Evolutionary conservation across 2,329 filamentous ascomycete genomes (phyloP), one percentile per base, ranked within the genome.

Genomic region (Sphaerulina vaccinii): DNA sequence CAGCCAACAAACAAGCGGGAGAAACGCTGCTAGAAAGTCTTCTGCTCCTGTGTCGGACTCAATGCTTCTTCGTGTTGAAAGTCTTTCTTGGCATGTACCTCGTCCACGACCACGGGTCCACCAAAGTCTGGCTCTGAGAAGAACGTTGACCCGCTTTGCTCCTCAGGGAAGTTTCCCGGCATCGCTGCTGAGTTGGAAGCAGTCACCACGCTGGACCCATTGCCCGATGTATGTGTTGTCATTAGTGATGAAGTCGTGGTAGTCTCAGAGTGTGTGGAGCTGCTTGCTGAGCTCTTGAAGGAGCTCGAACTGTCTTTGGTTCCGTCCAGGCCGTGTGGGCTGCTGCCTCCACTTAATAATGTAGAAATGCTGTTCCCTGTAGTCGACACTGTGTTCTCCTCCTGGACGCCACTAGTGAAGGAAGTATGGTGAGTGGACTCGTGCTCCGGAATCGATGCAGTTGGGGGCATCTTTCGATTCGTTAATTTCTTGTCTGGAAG

Each of bases 391-490:
- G 33, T 16, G 24, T 38, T 35, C 3, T 43, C 36, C 7, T 42
- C 36, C 22, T 27, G 45, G 23, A 32, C 8, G 9, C 27, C 27
- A 32, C 27, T 32, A 10, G 49, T 49, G 38, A 49, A 32, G 9
- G 53, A 44, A 10, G 55, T 54, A 38, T 60, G 47, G 9, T 45
- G 51, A 32, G 52, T 47, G 11, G 41, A 45, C 21, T 36, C 49
- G 19, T 57, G 47, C 38, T 62, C 60, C n/a, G 59, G 55, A 7
- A 65, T 62, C 15, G 52, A 50, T n/a, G 63, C 58, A 15, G 61
- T 59, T n/a, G 58, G 8, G 9, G 65, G 65, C 67, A 70, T 69
- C 15, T 61, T 46, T n/a, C 68, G 60, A 7, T 58, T 56, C 3
- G 65, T 61, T 2, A 68, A 42, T 40, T 60, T 61, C 35, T 56